phyloP scores from a whole-genome alignment of 768 basidiomycete genomes.

The Mycena metata region DNA sequence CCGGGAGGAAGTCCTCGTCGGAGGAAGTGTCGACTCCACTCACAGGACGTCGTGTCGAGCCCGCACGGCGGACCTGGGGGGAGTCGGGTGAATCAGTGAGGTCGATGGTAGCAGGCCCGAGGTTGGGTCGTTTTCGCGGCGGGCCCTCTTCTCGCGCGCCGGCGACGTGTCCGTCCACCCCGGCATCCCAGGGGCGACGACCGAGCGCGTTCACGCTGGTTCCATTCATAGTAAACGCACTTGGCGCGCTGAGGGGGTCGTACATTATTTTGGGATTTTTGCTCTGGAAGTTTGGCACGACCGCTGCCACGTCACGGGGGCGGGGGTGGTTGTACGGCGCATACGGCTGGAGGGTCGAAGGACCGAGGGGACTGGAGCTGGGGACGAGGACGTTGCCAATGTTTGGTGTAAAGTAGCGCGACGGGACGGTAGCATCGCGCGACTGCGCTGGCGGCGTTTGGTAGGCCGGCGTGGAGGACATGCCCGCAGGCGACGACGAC shows the following conservation, averaged over 20 bases:
- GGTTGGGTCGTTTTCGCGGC: constrained; percentile 79
- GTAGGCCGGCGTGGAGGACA: constrained; percentile 44
- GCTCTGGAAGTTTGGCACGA: constrained; percentile 44
- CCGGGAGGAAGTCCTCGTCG: constrained; percentile 78
- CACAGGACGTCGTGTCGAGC: constrained; percentile 60
- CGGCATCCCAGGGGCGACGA: constrained; percentile 59
- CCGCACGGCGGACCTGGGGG: constrained; percentile 69
- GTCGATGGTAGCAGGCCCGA: constrained; percentile 60
- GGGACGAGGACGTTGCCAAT: constrained; percentile 78
- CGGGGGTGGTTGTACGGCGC: constrained; percentile 54
- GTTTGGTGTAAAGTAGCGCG: constrained; percentile 70
- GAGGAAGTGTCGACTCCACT: constrained; percentile 64
- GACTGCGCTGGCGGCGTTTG: constrained; percentile 72
- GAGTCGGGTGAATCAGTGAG: constrained; percentile 65
- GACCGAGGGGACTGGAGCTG: constrained; percentile 74
- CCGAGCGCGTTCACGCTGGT: constrained; percentile 64
- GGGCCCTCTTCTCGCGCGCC: constrained; percentile 70
- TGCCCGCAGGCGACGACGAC: constrained; percentile 43
- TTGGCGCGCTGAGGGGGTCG: constrained; percentile 73
- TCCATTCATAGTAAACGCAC: constrained; percentile 65
- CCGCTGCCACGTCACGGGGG: constrained; percentile 55
- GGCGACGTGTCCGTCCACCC: constrained; percentile 50
- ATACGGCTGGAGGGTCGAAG: constrained; percentile 55
- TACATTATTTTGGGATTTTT: not conserved
- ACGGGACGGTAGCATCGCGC: constrained; percentile 78